Base-by-base conservation (phyloP, 371 early-diverging fungal species). In the Saksenaea vasiformis region DNA sequence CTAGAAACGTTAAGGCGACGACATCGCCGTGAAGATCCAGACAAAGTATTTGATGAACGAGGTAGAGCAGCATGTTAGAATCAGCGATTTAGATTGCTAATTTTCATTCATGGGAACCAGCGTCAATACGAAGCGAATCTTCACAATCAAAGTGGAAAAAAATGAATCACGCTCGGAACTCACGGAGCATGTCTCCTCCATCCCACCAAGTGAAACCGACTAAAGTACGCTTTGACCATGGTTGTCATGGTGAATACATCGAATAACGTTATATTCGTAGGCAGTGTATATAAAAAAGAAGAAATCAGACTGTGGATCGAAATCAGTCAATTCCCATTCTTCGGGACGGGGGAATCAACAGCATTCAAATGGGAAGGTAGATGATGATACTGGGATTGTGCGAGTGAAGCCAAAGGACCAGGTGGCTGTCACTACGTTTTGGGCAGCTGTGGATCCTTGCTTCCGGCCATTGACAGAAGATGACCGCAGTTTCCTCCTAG, bases 401-500 rank as follows among this genome's bases (percentile, higher is more conserved):
- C 68, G 79, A 28, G 82, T 82, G 5, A 82, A 82, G 58, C 65
- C 79, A 19, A 82, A 82, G 47, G 82, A 92, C 66, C 95, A 95
- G 74, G 87, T 95, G 5, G 91, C 93, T 15, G 86, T 93, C 28
- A 75, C 83, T 26, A 87, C 87, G 1, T 96, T 93, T 69, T 94
- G 93, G 92, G 64, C 85, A 5, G 86, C 87, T 8, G 74, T 90
- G 55, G 97, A 96, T 17, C 91, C 93, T 63, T 93, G 90, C 67
- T 93, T 94, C 62, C 80, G 95, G 9, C 83, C 81, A n/a, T 74
- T 95, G 31, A 84, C 84, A n/a, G 95, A 95, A 63, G 91, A 92
- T 5, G 97, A 96, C 72, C 69, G 94, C 14, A 68, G 73, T 11
- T 87, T 85, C 64, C 68, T 96, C 60, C 80, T 90, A 54, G 73